These are phyloP conservation scores for Alternaria conjuncta DNA, from an alignment of 2,329 filamentous ascomycete species.

Conservation along the genomic window DNA sequence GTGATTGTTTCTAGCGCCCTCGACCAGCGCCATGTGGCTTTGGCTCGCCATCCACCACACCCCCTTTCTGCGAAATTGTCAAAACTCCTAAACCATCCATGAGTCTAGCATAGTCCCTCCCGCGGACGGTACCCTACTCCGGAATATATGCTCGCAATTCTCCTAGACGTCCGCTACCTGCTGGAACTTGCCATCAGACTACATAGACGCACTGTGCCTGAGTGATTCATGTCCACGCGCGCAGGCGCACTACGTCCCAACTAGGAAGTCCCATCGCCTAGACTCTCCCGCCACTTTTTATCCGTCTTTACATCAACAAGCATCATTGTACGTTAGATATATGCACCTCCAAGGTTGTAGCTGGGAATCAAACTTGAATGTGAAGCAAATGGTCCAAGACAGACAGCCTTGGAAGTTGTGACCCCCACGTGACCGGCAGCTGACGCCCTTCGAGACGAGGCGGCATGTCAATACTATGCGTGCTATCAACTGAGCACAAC, in stretches of 20 bases:
- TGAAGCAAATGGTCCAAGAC: background rate
- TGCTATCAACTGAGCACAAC: background rate
- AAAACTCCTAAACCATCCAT: background rate
- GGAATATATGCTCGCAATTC: background rate
- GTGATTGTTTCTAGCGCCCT: slow-evolving; percentile 7
- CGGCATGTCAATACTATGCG: background rate
- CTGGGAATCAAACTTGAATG: background rate
- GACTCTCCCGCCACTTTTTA: slow-evolving; percentile 2
- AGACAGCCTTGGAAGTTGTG: background rate
- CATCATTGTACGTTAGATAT: background rate
- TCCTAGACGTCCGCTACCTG: background rate
- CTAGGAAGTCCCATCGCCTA: slow-evolving; percentile 1
- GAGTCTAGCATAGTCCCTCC: background rate
- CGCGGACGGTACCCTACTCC: background rate
- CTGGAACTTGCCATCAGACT: background rate
- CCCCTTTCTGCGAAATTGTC: slow-evolving; percentile 7
- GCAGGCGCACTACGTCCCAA: slow-evolving; percentile 4
- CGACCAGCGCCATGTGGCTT: slow-evolving; percentile 3
- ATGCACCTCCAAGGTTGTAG: background rate
- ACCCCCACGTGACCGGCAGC: background rate
- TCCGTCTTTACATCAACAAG: background rate
- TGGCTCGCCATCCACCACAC: slow-evolving; percentile 1
- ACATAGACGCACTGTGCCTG: background rate
- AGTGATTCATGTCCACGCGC: background rate
- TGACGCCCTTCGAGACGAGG: background rate